A percentile compares a stretch with the other conserved stretches of the same genome.
Conservation (phyloP, 306 rosid species). For the Glycine tomentella region DNA sequence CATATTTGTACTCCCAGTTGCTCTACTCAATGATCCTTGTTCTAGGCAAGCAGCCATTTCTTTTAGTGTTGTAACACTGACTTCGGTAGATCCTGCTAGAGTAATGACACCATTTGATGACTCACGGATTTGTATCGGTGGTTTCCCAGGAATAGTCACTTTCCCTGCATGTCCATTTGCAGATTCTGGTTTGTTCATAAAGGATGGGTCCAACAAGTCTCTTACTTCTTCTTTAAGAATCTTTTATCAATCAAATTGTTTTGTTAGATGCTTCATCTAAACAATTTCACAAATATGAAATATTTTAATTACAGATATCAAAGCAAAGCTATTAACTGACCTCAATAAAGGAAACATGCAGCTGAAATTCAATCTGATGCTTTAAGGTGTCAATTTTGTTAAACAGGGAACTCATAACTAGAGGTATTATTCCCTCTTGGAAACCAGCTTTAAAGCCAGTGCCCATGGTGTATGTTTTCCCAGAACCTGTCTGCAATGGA, state of each 20-base stretch:
- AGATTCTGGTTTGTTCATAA: conserved; percentile 74
- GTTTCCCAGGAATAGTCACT: conserved; percentile 74
- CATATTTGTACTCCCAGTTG: conserved; percentile 99
- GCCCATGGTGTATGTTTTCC: conserved; percentile 99
- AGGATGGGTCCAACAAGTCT: conserved; percentile 85
- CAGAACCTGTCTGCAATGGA: conserved; percentile 92
- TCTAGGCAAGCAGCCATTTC: conserved; percentile 96
- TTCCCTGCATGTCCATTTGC: conserved; percentile 84
- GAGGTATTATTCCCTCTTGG: conserved; percentile 87
- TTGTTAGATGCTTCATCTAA: conserved; percentile 51
- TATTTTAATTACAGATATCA: conserved; percentile 41
- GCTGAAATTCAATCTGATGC: conserved; percentile 86
- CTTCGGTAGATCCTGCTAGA: conserved; percentile 94
- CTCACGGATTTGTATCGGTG: conserved; percentile 97
- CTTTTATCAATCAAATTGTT: conserved; percentile 56
- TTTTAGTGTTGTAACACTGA: conserved; percentile 77
- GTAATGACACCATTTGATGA: conserved; percentile 94
- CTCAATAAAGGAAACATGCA: conserved; percentile 98
- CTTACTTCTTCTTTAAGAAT: conserved; percentile 96
- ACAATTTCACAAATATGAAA: conserved; percentile 29
- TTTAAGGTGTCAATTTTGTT: conserved; percentile 81
- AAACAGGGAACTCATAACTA: conserved; percentile 85
- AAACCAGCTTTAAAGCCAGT: conserved; percentile 86
- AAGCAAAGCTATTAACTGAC: conserved; percentile 52
- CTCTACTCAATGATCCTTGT: conserved; percentile 92